A percentile compares a stretch with the other conserved stretches of the same genome.
Conservation (phyloP, 495 filamentous ascomycete genomes). For the Bombardia bombarda region DNA sequence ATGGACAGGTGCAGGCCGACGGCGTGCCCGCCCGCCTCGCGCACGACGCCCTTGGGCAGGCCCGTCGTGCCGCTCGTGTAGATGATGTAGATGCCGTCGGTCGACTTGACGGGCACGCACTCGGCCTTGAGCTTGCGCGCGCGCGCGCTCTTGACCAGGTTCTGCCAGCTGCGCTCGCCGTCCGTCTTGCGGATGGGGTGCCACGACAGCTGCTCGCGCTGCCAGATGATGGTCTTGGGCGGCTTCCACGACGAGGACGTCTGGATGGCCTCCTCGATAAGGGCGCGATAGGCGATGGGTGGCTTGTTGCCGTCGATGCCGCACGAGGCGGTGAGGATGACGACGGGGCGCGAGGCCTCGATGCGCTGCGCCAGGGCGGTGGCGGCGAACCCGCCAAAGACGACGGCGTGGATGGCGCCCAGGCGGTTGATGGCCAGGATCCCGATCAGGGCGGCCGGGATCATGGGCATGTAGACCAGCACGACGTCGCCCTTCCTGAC, state of each 20-base stretch:
- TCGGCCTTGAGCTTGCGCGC: slow-evolving; percentile 56
- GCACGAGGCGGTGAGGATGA: slow-evolving; percentile 82
- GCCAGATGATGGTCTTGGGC: slow-evolving; percentile 64
- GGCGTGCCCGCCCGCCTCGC: slow-evolving; percentile 79
- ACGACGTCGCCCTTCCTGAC: slow-evolving; percentile 83
- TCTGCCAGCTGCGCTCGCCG: slow-evolving; percentile 73
- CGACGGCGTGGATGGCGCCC: slow-evolving; percentile 83
- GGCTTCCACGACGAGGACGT: slow-evolving; percentile 57
- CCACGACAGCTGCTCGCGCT: slow-evolving; percentile 68
- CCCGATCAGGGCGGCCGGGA: slow-evolving; percentile 77
- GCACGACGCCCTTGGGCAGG: slow-evolving; percentile 77
- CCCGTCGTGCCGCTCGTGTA: slow-evolving; percentile 84
- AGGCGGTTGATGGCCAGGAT: slow-evolving; percentile 74
- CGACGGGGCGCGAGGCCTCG: slow-evolving; percentile 66
- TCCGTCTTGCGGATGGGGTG: slow-evolving; percentile 51
- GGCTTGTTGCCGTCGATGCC: slow-evolving; percentile 84
- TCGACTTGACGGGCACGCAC: slow-evolving; percentile 68
- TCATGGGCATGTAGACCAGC: slow-evolving; percentile 98
- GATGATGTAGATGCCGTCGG: slow-evolving; percentile 80
- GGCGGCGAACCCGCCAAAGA: slow-evolving; percentile 87
- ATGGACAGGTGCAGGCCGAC: slow-evolving; percentile 78
- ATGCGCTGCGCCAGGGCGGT: slow-evolving; percentile 81
- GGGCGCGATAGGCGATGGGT: slow-evolving; percentile 59
- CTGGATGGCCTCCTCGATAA: slow-evolving; percentile 59
- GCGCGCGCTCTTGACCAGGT: slow-evolving; percentile 58